These are phyloP conservation scores for Laburnicola sp. DNA, from an alignment of 2,329 filamentous ascomycete genomes.

Conservation along the genomic window DNA sequence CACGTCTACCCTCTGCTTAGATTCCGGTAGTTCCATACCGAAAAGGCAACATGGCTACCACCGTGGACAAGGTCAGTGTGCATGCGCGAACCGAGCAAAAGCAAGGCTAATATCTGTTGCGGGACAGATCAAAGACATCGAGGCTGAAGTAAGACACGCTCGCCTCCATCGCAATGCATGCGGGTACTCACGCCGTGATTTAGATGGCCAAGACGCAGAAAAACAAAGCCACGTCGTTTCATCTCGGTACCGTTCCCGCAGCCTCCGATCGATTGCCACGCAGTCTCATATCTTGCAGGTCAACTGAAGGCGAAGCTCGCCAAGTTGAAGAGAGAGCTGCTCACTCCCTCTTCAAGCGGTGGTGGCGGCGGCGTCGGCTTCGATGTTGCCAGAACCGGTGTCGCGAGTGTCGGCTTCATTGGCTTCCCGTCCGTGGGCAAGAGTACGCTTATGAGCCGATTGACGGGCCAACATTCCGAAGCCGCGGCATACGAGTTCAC, in stretches of 20 bases:
- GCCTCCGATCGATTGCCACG: neutral
- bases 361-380: slow-evolving; percentile 89
- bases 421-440: slow-evolving; percentile 98
- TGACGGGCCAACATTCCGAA: slow-evolving; percentile 97
- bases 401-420: slow-evolving; percentile 96
- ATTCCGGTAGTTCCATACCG: slow-evolving; percentile 9
- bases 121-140: slow-evolving; percentile 88
- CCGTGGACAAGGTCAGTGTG: slow-evolving; percentile 82
- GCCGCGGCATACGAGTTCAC: slow-evolving; percentile 98
- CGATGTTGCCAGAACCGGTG: slow-evolving; percentile 96
- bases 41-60: slow-evolving; percentile 79
- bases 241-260: slow-evolving; percentile 64
- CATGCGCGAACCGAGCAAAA: slow-evolving; percentile 29
- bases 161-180: slow-evolving; percentile 14
- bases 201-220: slow-evolving; percentile 97
- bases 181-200: slow-evolving; percentile 27
- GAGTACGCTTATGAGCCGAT: slow-evolving; percentile 91
- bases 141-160: slow-evolving; percentile 74
- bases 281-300: slow-evolving; percentile 48
- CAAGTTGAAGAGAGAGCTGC: slow-evolving; percentile 93
- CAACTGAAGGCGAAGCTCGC: slow-evolving; percentile 98
- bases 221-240: slow-evolving; percentile 93
- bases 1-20: slow-evolving; percentile 1
- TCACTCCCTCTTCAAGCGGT: slow-evolving; percentile 78
- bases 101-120: slow-evolving; percentile 32